Evolutionary conservation across 306 rosid species (phyloP), one percentile per base, ranked within the genome.

Genomic region (Sindora glabra): DNA sequence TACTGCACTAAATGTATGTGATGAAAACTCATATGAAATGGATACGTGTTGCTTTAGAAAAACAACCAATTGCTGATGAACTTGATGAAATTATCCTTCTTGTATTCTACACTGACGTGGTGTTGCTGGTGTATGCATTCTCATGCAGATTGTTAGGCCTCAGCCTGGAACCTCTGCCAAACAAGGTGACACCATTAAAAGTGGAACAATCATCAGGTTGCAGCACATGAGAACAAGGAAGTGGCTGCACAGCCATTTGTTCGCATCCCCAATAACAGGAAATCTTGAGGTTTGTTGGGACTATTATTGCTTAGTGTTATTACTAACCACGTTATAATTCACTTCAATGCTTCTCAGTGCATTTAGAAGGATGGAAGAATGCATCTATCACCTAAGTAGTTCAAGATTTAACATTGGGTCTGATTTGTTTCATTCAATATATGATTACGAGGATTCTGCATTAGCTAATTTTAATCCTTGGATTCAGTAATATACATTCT

Each of bases 241-340:
- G 78, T 94, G 99, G 99, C 77, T 94, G 69, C 99, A 94, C 82
- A 94, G 97, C 72, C 99, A 94, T 77, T 59, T 94, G 72, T 94
- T 86, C 16, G 91, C 94, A 5, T 94, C 99, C 69, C 99, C 99
- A 1, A 85, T 94, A 62, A 45, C 91, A 4, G 88, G 97, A 83
- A 89, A 94, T 77, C 87, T 89, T 18, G 99, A 94, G 90, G 99
- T 88, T 54, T 41, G 62, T 70, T 16, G 4, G n/a, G n/a, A n/a
- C n/a, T n/a, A n/a, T n/a, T n/a, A n/a, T n/a, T n/a, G n/a, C n/a
- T n/a, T n/a, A n/a, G n/a, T n/a, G n/a, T n/a, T n/a, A n/a, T n/a
- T n/a, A n/a, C n/a, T n/a, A n/a, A n/a, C n/a, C n/a, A n/a, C n/a
- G n/a, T n/a, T n/a, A n/a, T n/a, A n/a, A n/a, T n/a, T n/a, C n/a